phyloP scores from a whole-genome alignment of 192 early-diverging fungal genomes.

The Cetraspora pellucida region DNA sequence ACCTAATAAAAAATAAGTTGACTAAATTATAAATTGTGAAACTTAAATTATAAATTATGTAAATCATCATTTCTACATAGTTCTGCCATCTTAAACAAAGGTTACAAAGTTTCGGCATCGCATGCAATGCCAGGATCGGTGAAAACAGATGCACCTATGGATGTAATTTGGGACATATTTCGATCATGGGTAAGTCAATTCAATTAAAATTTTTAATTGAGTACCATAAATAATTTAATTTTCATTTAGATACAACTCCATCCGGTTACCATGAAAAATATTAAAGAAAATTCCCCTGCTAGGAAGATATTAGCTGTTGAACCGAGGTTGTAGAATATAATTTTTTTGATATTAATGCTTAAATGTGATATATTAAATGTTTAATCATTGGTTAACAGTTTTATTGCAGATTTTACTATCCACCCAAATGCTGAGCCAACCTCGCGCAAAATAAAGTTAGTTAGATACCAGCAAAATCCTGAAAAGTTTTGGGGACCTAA shows the following conservation, averaged over 20 bases:
- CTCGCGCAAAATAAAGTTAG: conserved; percentile 79
- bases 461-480: conserved; percentile 97
- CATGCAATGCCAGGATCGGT: conserved; percentile 80
- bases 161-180: conserved; percentile 93
- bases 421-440: conserved; percentile 75
- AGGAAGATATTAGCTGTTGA: conserved; percentile 62
- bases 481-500: conserved; percentile 97
- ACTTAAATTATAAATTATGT: too few relatives aligned
- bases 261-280: conserved; percentile 68
- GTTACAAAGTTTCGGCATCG: conserved; percentile 84
- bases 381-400: conserved; percentile 32
- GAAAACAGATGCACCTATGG: conserved; percentile 90
- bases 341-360: not conserved
- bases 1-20: too few relatives aligned
- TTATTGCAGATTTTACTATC: conserved; percentile 72
- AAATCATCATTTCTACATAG: conserved; percentile 39
- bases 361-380: not conserved
- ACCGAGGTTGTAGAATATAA: conserved; percentile 35
- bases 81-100: conserved; percentile 90
- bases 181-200: conserved; percentile 57
- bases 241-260: conserved; percentile 59
- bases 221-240: not conserved
- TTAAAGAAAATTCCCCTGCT: conserved; percentile 67
- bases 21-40: too few relatives aligned
- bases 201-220: not conserved